Base-by-base conservation (phyloP, 176 grass and related monocot genomes). In the Alloteropsis semialata region DNA sequence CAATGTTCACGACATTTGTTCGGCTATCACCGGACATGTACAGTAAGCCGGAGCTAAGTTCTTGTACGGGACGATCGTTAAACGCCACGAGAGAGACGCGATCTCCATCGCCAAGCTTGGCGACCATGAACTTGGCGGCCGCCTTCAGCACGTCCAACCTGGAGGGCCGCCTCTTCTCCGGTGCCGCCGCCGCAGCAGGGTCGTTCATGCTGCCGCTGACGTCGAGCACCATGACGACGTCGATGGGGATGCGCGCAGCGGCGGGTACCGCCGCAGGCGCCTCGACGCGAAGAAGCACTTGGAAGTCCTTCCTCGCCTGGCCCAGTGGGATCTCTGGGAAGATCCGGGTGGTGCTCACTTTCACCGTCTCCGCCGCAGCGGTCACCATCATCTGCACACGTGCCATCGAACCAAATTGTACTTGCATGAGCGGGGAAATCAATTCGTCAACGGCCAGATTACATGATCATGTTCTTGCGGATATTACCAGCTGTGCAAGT, bases 131-230 rank as follows among this genome's bases (percentile, higher is more conserved):
- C 50, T 45, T 56, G 37, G 56, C 56, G 16, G 67, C 80, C 12
- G 6, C 8, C 79, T 81, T 81, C 1, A 81, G 67, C 19, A 72
- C 6, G 16, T 72, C 67, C 53, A 82, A 2, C 54, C 67, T 72
- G 0, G 80, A 34, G 12, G 17, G 19, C 38, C 53, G 21, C 28
- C 72, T 5, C 3, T 39, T 14, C n/a, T 11, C 7, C 15, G 14
- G 2, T n/a, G n/a, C n/a, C 0, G 46, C 0, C 15, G 32, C 14
- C 0, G 60, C 64, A 2, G 15, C 78, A 5, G 9, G 34, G 29
- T 10, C 17, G 2, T 8, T 19, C 79, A 70, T 81, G 66, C 80
- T 72, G 36, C 53, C 51, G 51, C 79, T 59, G 53, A 82, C 79
- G n/a, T 82, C 53, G 10, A 82, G 10, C 18, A 82, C 79, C 1